Conservation (phyloP, 192 early-diverging fungal genomes). For the Mortierella claussenii region DNA sequence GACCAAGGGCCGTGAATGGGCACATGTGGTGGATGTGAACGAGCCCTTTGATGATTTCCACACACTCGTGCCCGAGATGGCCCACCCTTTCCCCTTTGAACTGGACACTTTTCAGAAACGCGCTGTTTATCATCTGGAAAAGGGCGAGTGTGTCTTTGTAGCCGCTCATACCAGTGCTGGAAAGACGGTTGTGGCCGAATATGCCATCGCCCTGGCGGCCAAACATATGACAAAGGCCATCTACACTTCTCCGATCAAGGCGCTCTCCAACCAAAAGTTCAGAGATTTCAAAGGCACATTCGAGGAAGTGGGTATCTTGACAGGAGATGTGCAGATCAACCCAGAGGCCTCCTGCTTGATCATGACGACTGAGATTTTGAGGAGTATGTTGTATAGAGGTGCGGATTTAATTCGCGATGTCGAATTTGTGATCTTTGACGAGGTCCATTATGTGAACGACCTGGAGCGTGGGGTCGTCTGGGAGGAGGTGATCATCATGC, state of each 20-base stretch:
- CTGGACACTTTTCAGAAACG: slow-evolving; percentile 97
- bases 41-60: slow-evolving; percentile 91
- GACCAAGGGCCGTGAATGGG: slow-evolving; percentile 79
- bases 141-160: slow-evolving; percentile 95
- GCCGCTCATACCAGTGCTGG: slow-evolving; percentile 99
- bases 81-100: slow-evolving; percentile 91
- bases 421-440: slow-evolving; percentile 99
- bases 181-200: slow-evolving; percentile 99
- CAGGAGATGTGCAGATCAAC: slow-evolving; percentile 96
- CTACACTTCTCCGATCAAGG: slow-evolving; percentile 99
- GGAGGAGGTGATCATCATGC: slow-evolving; percentile 99
- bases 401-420: slow-evolving; percentile 97
- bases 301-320: slow-evolving; percentile 95
- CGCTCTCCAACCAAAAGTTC: slow-evolving; percentile 98
- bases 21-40: slow-evolving; percentile 90
- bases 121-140: slow-evolving; percentile 96
- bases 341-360: slow-evolving; percentile 97
- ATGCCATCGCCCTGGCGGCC: slow-evolving; percentile 92
- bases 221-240: slow-evolving; percentile 97
- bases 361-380: slow-evolving; percentile 99
- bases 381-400: slow-evolving; percentile 97
- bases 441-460: slow-evolving; percentile 98
- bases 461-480: slow-evolving; percentile 96
- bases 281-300: slow-evolving; percentile 89
- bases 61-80: slow-evolving; percentile 90